Evolutionary conservation across 148 eudicot species (phyloP).

Genomic region (Heliosperma pusillum): DNA sequence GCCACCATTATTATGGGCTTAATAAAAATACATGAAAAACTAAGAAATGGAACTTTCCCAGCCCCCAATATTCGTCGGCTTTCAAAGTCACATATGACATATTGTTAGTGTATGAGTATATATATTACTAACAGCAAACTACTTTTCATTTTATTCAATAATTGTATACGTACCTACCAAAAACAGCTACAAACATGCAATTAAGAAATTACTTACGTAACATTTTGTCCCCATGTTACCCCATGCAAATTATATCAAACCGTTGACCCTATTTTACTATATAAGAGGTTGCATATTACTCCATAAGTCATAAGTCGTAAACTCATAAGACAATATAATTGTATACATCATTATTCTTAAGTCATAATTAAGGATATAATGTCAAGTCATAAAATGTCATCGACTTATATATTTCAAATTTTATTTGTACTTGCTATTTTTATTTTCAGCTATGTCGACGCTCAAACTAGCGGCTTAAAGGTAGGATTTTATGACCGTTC

Average conservation of each 20-base stretch:
- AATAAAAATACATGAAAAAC: neutral
- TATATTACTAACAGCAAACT: neutral
- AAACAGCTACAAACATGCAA: constrained; percentile 12
- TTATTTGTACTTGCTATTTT: constrained; percentile 13
- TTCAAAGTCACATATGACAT: neutral
- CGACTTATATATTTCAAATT: constrained; percentile 13
- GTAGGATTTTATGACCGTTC: constrained; percentile 32
- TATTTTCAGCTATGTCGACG: constrained; percentile 12
- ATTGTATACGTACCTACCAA: constrained; percentile 16
- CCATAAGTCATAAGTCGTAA: neutral
- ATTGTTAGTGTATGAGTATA: too few species aligned
- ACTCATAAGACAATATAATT: neutral
- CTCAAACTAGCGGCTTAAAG: constrained; percentile 16
- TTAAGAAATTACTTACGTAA: neutral
- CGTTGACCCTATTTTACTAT: constrained; percentile 10
- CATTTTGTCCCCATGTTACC: neutral
- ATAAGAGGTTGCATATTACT: neutral
- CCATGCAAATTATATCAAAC: neutral
- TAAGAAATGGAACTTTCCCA: constrained; percentile 9
- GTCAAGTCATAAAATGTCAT: neutral
- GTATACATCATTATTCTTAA: neutral
- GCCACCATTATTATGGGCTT: neutral
- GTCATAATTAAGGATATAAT: neutral
- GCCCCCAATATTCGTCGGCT: neutral
- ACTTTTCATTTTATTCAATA: constrained; percentile 13